These are phyloP conservation scores for Ophiostoma angusticollis DNA, from an alignment of 2,329 filamentous ascomycete genomes.

Conservation along the genomic window DNA sequence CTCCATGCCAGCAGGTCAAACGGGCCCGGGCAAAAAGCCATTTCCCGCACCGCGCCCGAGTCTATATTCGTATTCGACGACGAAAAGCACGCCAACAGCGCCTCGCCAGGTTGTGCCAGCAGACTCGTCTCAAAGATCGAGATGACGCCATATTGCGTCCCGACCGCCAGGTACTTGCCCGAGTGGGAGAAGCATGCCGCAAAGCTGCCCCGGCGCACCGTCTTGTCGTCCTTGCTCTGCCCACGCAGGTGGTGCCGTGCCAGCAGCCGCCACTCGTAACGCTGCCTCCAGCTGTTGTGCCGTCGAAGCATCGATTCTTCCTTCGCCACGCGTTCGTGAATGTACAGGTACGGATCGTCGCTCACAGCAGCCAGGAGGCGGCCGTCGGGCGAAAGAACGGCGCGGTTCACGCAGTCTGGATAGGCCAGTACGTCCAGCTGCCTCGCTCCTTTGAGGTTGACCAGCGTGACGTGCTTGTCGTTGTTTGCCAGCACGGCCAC, in stretches of 20 bases:
- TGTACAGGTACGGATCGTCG: conserved; percentile 75
- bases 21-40: conserved; percentile 82
- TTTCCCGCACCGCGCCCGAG: conserved; percentile 72
- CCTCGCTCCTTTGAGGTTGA: conserved; percentile 54
- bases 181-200: conserved; percentile 65
- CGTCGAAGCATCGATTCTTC: conserved; percentile 15
- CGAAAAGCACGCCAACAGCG: conserved; percentile 62
- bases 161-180: conserved; percentile 59
- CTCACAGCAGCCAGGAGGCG: conserved; percentile 69
- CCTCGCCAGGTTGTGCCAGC: conserved; percentile 35
- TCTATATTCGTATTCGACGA: conserved; percentile 62
- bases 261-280: conserved; percentile 37
- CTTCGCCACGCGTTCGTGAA: conserved; percentile 49
- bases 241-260: conserved; percentile 44
- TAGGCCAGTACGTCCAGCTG: conserved; percentile 60
- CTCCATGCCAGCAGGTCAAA: conserved; percentile 90
- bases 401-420: conserved; percentile 82
- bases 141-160: conserved; percentile 69
- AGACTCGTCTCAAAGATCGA: conserved; percentile 54
- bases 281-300: conserved; percentile 6
- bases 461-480: conserved; percentile 77
- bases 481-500: conserved; percentile 80
- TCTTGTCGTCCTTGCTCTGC: conserved; percentile 40
- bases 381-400: conserved; percentile 85
- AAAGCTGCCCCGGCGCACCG: conserved; percentile 55